phyloP scores from a whole-genome alignment of 179 eudicot genomes.

The Nepenthes alata region DNA sequence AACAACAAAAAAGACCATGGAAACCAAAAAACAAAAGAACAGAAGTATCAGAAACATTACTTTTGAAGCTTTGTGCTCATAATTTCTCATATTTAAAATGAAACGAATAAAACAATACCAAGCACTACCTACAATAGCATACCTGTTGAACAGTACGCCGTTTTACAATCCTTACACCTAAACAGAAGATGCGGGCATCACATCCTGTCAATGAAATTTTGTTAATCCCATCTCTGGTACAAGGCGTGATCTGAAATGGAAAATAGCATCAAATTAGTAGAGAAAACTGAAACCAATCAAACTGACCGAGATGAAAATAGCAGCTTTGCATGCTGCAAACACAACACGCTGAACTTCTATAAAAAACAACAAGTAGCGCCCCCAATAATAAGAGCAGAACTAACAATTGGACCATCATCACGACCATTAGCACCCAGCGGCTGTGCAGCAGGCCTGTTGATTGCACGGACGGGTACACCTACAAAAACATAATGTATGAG shows the following conservation, averaged over 20 bases:
- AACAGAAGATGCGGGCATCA: slow-evolving; percentile 82
- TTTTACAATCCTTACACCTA: slow-evolving; percentile 82
- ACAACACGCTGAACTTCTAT: neutral
- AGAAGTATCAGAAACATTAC: neutral
- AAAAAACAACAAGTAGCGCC: neutral
- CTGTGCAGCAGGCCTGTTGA: slow-evolving; percentile 94
- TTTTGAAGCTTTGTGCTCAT: neutral
- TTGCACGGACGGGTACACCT: slow-evolving; percentile 80
- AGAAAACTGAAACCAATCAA: neutral
- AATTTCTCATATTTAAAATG: neutral
- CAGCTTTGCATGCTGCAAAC: neutral
- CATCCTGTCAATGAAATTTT: slow-evolving; percentile 78
- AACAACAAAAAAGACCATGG: too few relatives aligned
- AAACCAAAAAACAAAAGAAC: neutral
- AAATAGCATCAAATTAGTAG: slow-evolving; percentile 7
- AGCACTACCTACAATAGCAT: neutral
- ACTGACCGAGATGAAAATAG: neutral
- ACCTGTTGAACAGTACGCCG: slow-evolving; percentile 80
- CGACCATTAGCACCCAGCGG: slow-evolving; percentile 91
- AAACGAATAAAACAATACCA: neutral
- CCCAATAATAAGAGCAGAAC: slow-evolving; percentile 18
- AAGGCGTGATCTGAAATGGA: slow-evolving; percentile 70
- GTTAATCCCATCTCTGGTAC: slow-evolving; percentile 79
- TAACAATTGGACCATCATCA: slow-evolving; percentile 94
- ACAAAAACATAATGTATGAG: slow-evolving; percentile 3